Evolutionary conservation across 2,329 filamentous ascomycete species (phyloP), one percentile per base, ranked within the genome.

Genomic region (Herpotrichia juniperi): DNA sequence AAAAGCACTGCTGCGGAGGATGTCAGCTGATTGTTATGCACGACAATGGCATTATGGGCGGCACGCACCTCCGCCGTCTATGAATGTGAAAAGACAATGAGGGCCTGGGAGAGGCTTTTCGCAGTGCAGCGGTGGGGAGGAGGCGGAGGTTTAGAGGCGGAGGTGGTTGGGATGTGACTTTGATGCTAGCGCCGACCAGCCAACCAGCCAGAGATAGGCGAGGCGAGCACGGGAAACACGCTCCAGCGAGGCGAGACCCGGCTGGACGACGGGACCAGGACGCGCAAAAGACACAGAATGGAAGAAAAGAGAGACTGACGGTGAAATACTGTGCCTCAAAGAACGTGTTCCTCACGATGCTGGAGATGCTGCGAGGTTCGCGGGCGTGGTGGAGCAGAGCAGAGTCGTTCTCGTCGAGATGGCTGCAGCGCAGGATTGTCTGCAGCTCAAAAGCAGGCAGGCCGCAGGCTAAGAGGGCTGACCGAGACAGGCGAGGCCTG

Each of bases 141-240:
- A 66, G 64, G 67, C 67, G 67, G 66, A 66, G 64, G 69, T 68
- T 65, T 71, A 67, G 67, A 68, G 64, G 71, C 66, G 68, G 67
- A 71, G 71, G 73, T 73, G 72, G 73, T 74, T 75, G 72, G 73
- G 72, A 74, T 71, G 66, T 61, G 63, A 61, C 57, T 58, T 61
- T 63, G 58, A 60, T 64, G 68, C 72, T 74, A 73, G 71, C 61
- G 66, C 62, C 50, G 57, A 62, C 62, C 55, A 64, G 62, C 68
- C 68, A 66, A 69, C 65, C 68, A 67, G 59, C 63, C 60, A 61
- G 43, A 57, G 67, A 74, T 73, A 74, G 69, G 69, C 72, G 72
- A 74, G 69, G 69, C 72, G 72, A 74, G 65, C 48, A 63, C 68
- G 68, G 71, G 68, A 70, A 64, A 68, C 56, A 67, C 57, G 59